A percentile compares a stretch with the other conserved stretches of the same genome.
These are phyloP conservation scores for Extremus antarcticus DNA, from an alignment of 495 filamentous ascomycete species.

Conservation along the genomic window DNA sequence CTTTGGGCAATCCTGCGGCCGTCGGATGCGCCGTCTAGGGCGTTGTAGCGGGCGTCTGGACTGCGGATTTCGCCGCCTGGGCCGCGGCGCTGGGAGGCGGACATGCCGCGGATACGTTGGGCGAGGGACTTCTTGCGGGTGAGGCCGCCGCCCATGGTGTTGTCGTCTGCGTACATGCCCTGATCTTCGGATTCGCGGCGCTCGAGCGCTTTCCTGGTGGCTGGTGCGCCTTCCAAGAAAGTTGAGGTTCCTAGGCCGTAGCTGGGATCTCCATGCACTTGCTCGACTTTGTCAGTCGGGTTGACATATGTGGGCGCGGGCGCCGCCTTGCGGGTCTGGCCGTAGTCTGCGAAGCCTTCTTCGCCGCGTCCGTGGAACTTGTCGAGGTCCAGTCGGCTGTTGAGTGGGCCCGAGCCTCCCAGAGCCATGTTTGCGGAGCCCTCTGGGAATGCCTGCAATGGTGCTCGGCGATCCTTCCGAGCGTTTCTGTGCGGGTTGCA, in stretches of 20 bases:
- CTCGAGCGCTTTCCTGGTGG: slow-evolving; percentile 71
- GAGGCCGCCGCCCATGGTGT: slow-evolving; percentile 42
- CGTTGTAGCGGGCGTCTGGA: slow-evolving; percentile 26
- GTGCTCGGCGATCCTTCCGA: slow-evolving; percentile 68
- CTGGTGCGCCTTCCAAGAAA: slow-evolving; percentile 89
- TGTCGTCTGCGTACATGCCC: slow-evolving; percentile 6
- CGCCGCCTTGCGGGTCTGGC: slow-evolving; percentile 25
- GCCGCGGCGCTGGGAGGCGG: slow-evolving; percentile 24
- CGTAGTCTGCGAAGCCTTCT: slow-evolving; percentile 78
- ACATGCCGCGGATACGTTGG: slow-evolving; percentile 42
- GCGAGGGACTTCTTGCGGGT: slow-evolving; percentile 88
- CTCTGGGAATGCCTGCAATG: slow-evolving; percentile 93
- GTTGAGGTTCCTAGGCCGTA: slow-evolving; percentile 87
- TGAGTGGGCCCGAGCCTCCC: slow-evolving; percentile 77
- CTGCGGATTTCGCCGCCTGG: slow-evolving; percentile 17
- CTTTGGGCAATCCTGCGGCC: slow-evolving; percentile 5
- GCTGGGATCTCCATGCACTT: slow-evolving; percentile 72
- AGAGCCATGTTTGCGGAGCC: slow-evolving; percentile 85
- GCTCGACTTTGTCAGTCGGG: slow-evolving; percentile 47
- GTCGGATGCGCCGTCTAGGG: slow-evolving; percentile 9
- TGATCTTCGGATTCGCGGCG: slow-evolving; percentile 58
- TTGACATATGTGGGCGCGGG: slow-evolving; percentile 41
- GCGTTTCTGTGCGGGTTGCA: slow-evolving; percentile 93
- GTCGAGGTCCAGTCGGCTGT: slow-evolving; percentile 69
- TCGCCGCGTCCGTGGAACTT: slow-evolving; percentile 68